Evolutionary conservation across 139 green algal genomes (phyloP).

Genomic region (Chlorella ohadii): DNA sequence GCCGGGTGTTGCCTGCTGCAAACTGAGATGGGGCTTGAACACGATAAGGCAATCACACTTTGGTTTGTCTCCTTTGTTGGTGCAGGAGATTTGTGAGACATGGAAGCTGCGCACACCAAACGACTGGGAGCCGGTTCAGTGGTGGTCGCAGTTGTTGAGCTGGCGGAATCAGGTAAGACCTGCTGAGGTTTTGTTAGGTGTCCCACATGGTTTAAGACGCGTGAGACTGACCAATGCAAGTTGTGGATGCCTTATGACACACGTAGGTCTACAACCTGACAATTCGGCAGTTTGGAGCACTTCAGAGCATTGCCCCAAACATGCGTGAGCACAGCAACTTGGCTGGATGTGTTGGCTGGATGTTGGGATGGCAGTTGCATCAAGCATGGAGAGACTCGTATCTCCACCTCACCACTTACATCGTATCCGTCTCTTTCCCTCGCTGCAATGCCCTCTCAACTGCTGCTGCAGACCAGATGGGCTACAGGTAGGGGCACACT

Average conservation of each 20-base stretch:
- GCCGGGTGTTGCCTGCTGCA: too few relatives aligned
- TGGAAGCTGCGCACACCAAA: conserved; percentile 95
- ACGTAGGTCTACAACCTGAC: conserved; percentile 92
- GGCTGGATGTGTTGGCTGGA: too few relatives aligned
- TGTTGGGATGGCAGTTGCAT: too few relatives aligned
- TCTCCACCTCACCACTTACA: too few relatives aligned
- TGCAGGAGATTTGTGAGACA: conserved; percentile 92
- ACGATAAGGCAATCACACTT: background rate
- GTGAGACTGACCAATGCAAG: background rate
- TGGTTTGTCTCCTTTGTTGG: background rate
- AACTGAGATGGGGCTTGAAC: too few relatives aligned
- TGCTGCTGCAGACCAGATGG: conserved; percentile 60
- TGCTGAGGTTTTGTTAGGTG: too few relatives aligned
- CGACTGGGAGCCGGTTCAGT: conserved; percentile 89
- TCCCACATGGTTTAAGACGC: too few relatives aligned
- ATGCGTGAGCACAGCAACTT: conserved; percentile 43
- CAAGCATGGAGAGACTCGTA: too few relatives aligned
- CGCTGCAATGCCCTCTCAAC: too few relatives aligned
- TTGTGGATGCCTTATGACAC: too few relatives aligned
- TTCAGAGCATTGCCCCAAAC: conserved; percentile 62
- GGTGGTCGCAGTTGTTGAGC: conserved; percentile 93
- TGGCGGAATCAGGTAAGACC: conserved; percentile 96
- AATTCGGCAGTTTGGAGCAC: conserved; percentile 84
- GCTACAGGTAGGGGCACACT: conserved; percentile 42
- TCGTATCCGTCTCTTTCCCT: too few relatives aligned